Evolutionary conservation across 78 protist species (phyloP), one percentile per base, ranked within the genome.

Genomic region (Dictyostelium intermedium): DNA sequence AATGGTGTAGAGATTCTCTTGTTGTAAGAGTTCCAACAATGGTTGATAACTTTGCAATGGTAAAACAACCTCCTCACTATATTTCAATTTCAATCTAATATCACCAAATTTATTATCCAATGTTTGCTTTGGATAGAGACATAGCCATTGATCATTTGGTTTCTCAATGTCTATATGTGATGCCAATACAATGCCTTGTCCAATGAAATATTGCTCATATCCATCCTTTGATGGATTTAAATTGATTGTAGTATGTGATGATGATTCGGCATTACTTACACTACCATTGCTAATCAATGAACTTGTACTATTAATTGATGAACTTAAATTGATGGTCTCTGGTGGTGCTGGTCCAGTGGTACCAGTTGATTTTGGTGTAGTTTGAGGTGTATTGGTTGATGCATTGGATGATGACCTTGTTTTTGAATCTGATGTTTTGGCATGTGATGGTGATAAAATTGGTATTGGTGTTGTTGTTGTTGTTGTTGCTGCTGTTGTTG

Each of bases 11-110:
- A 85, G 39, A 47, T 84, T 66, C 25, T n/a, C 60, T 34, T 79
- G 79, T 69, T 92, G 91, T 35, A 92, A 30, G 34, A 66, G 60
- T 5, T 53, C 30, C 11, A 84, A 61, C 2, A 92, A 43, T 53
- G 84, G 87, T 5, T 34, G 37, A 66, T 92, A 92, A 14, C 79
- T 41, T 47, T 92, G 82, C 0, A 92, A 5, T 50, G 96, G 86
- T 5, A 92, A 41, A 7, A 92, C 91, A 18, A 85, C 92, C 13
- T 84, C 91, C 35, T 92, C 96, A 35, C 91, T 53, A 47, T 92
- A 92, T 60, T 92, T 92, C 9, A 92, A 73, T 60, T 85, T 84
- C 11, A 92, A 63, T 23, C 96, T 69, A 23, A 92, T 66, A 39
- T 92, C 96, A n/a, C 96, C 96, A 61, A 92, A 69, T 72, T 53